These are phyloP conservation scores for Eucalyptus urophylla DNA, from an alignment of 345 rosid species.

Conservation along the genomic window DNA sequence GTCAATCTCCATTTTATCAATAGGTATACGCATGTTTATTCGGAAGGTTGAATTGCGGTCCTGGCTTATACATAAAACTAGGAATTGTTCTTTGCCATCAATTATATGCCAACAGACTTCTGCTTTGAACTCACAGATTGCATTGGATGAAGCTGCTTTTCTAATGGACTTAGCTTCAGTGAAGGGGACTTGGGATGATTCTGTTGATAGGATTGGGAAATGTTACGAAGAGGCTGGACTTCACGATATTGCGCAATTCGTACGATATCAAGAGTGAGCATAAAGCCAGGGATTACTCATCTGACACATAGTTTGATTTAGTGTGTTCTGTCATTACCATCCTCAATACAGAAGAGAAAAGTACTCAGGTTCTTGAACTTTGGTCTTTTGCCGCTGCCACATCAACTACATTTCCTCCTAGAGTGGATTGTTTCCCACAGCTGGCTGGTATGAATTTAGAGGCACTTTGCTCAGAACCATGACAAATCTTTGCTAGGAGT, in stretches of 20 bases:
- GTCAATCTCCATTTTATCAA: not conserved
- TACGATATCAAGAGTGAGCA: conserved; percentile 41
- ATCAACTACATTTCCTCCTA: not conserved
- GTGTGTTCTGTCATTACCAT: not conserved
- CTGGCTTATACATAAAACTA: not conserved
- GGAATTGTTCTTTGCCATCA: not conserved
- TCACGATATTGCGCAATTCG: conserved; percentile 42
- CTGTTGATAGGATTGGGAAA: conserved; percentile 38
- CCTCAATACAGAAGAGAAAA: not conserved
- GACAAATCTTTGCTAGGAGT: not conserved
- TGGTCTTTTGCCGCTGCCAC: not conserved
- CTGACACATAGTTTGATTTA: not conserved
- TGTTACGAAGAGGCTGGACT: conserved; percentile 72
- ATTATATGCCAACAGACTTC: not conserved
- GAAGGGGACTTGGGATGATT: conserved; percentile 65
- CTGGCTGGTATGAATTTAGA: not conserved
- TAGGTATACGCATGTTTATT: not conserved
- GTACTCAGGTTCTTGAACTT: not conserved
- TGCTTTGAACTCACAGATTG: not conserved
- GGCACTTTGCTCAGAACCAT: not conserved
- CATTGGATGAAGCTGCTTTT: conserved; percentile 28
- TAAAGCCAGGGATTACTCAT: not conserved
- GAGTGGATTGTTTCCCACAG: not conserved
- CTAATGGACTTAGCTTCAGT: conserved; percentile 81
- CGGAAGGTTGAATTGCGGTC: not conserved